Evolutionary conservation across 768 basidiomycete genomes (phyloP), one percentile per base, ranked within the genome.

Genomic region (Megacollybia marginata): DNA sequence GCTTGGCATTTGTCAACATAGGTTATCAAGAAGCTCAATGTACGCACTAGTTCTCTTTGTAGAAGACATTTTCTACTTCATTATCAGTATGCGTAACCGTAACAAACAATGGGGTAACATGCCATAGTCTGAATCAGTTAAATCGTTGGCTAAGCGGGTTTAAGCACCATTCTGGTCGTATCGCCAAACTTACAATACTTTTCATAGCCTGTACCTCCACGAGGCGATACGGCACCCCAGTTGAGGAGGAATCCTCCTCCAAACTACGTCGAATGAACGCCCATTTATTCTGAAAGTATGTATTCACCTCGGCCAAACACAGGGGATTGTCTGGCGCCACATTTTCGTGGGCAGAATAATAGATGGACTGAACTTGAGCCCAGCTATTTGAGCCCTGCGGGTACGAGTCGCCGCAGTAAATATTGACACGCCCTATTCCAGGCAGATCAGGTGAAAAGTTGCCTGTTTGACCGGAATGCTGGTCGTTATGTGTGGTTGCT

Each of bases 341-440:
- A 1, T 67, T 67, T 47, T 68, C 55, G 49, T 76, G 74, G 23
- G 62, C 63, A 10, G 73, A 73, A 54, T 70, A 72, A 51, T 76
- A 78, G 8, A 75, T 66, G 6, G 74, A 56, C 46, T 76, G 74
- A 2, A 76, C 74, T 59, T 76, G 73, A 7, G 71, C 67, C 75
- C 75, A 77, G 35, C 66, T 67, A 40, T 66, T 71, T 12, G 63
- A 47, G 23, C 75, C 75, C 58, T 76, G 74, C 15, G 76, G 76
- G 52, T 78, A 78, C 1, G 74, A 76, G 54, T 78, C 76, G 7
- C 72, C 75, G 73, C 76, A 76, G 54, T 75, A 76, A 20, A 78
- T 76, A 54, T 78, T 66, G 5, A 76, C 76, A 48, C 66, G 67
- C 9, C 67, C 67, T 15, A 65, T 64, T 2, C 73, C 73, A 23